Percentiles rank a stretch among this genome's conserved stretches.
Conservation (phyloP, 805 yeast species). For the Kodamaea kaohsiungensis region DNA sequence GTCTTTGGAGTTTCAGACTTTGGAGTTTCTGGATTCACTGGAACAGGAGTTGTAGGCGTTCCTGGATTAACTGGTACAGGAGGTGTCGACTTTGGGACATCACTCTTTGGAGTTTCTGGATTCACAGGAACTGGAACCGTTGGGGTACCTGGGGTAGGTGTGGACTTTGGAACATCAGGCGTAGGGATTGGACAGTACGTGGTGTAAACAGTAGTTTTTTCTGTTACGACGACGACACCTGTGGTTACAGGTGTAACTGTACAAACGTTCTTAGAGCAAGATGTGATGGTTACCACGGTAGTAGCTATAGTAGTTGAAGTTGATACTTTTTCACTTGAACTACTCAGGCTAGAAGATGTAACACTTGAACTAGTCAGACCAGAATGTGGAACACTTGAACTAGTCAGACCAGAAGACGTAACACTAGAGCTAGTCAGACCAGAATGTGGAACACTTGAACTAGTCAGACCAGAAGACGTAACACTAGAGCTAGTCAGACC, state of each 20-base stretch:
- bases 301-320: constrained; percentile 19
- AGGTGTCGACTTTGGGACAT: constrained; percentile 1
- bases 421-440: not conserved
- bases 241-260: constrained; percentile 15
- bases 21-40: not conserved
- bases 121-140: too few species aligned
- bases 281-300: constrained; percentile 34
- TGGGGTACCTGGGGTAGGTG: too few species aligned
- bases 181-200: constrained; percentile 32
- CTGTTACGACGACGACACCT: constrained; percentile 28
- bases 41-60: not conserved
- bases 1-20: not conserved
- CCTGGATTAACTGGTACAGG: not conserved
- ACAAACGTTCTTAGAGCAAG: constrained; percentile 34
- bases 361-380: not conserved
- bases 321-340: constrained; percentile 9
- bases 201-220: constrained; percentile 30
- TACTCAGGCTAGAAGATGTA: not conserved
- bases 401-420: not conserved
- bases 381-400: not conserved
- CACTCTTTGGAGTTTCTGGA: constrained; percentile 7
- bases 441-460: not conserved
- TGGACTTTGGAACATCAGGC: constrained; percentile 11
- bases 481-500: not conserved
- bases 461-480: not conserved